phyloP scores from a whole-genome alignment of 768 basidiomycete genomes.

The Phlebiopsis gigantea region DNA sequence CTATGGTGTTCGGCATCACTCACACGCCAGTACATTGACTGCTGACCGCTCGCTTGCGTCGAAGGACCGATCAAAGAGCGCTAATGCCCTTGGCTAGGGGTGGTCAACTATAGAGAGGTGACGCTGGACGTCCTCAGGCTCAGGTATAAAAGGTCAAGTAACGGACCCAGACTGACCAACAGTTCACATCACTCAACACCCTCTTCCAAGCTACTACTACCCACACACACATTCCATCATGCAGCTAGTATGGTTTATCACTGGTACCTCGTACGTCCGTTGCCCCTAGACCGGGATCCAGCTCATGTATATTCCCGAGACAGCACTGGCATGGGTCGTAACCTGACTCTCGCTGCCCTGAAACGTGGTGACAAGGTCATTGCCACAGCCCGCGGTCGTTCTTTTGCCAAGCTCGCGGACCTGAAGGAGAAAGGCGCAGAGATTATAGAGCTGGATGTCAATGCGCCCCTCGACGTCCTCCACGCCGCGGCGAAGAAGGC shows the following conservation, averaged over 20 bases:
- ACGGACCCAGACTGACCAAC: too few relatives aligned
- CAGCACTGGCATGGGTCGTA: slow-evolving; percentile 33
- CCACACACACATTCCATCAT: too few relatives aligned
- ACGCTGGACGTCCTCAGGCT: too few relatives aligned
- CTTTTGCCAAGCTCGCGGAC: slow-evolving; percentile 22
- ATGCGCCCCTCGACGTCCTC: slow-evolving; percentile 28
- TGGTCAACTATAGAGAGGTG: too few relatives aligned
- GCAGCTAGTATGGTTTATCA: slow-evolving; percentile 22
- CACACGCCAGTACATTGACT: too few relatives aligned
- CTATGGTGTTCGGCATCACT: too few relatives aligned
- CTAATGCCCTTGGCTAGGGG: too few relatives aligned
- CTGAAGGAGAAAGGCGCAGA: slow-evolving; percentile 35
- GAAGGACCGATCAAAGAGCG: too few relatives aligned
- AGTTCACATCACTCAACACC: too few relatives aligned
- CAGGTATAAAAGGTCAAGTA: too few relatives aligned
- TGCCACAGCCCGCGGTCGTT: slow-evolving; percentile 26
- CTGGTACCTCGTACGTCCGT: slow-evolving; percentile 27
- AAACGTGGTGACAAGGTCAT: slow-evolving; percentile 30
- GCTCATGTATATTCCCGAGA: not conserved
- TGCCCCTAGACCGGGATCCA: not conserved
- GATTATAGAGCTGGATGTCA: slow-evolving; percentile 31
- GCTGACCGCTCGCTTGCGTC: too few relatives aligned
- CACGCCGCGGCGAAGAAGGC: slow-evolving; percentile 32
- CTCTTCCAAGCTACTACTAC: too few relatives aligned
- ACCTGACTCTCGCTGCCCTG: slow-evolving; percentile 25